Evolutionary conservation across 192 early-diverging fungal species (phyloP), one percentile per base, ranked within the genome.

Genomic region (Paraglomus brasilianum): DNA sequence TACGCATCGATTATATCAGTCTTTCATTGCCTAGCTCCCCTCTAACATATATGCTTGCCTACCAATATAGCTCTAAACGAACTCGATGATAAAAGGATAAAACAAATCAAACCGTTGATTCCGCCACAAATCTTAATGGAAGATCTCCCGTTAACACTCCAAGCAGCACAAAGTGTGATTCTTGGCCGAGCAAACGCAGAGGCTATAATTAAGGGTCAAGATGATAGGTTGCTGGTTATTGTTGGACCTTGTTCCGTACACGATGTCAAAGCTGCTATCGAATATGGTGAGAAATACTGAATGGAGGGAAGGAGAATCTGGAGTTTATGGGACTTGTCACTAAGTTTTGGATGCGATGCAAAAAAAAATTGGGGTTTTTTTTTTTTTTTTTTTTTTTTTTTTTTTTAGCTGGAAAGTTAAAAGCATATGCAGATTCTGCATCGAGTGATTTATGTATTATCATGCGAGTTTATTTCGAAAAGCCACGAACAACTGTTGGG

Each of bases 51-150:
- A n/a, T n/a, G n/a, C n/a, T n/a, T 3, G 30, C 30, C 30, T 30
- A 30, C n/a, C n/a, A n/a, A n/a, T n/a, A n/a, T 30, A 86, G 91
- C 93, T 13, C 83, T 96, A 19, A 96, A 96, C 74, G 95, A 95
- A 77, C 88, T 95, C 60, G 95, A 97, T 76, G 94, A 96, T 74
- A 89, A 89, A 71, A 84, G 92, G 53, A 95, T 97, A 76, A 83
- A 83, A 50, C 81, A 85, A 53, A 89, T 92, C 72, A 87, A 84
- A 58, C 91, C 89, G 46, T 77, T 92, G 60, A 88, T 96, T 65
- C 91, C 91, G n/a, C 94, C 94, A 38, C 91, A 93, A 79, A 91
- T 96, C 71, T 85, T 96, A 24, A 91, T 95, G 87, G 94, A 96
- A 76, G 93, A 94, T 74, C 73, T 89, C 61, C 92, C 92, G 44